phyloP scores from a whole-genome alignment of 768 basidiomycete species.

The Serpula lacrymans region DNA sequence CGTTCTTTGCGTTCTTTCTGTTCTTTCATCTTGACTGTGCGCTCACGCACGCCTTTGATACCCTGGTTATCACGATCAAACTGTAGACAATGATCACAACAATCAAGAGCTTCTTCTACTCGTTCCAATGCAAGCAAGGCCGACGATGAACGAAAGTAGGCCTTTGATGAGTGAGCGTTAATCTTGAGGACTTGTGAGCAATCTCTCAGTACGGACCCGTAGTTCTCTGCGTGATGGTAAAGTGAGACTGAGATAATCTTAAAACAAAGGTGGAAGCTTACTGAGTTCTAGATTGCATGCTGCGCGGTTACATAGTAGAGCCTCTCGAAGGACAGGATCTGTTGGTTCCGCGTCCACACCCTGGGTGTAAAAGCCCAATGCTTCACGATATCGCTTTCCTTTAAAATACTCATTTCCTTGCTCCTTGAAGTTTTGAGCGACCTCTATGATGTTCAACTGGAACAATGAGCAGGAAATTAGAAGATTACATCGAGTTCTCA shows the following conservation, averaged over 20 bases:
- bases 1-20: constrained; percentile 49
- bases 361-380: constrained; percentile 85
- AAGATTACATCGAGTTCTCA: constrained; percentile 17
- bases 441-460: constrained; percentile 45
- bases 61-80: constrained; percentile 57
- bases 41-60: constrained; percentile 47
- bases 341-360: constrained; percentile 83
- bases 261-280: constrained; percentile 32
- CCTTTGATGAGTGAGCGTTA: constrained; percentile 73
- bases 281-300: constrained; percentile 90
- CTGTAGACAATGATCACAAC: constrained; percentile 63
- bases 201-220: constrained; percentile 81
- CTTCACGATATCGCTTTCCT: constrained; percentile 83
- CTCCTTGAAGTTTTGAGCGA: constrained; percentile 89
- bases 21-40: constrained; percentile 42
- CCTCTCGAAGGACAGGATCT: constrained; percentile 53
- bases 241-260: constrained; percentile 1
- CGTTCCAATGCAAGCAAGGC: constrained; percentile 75
- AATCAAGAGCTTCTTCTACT: constrained; percentile 80
- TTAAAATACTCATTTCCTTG: constrained; percentile 95
- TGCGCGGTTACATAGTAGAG: constrained; percentile 83
- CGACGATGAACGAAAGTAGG: constrained; percentile 79
- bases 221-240: constrained; percentile 61
- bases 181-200: constrained; percentile 67
- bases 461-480: constrained; percentile 5